phyloP scores from a whole-genome alignment of 805 yeast genomes.

The Ogataea parapolymorpha region DNA sequence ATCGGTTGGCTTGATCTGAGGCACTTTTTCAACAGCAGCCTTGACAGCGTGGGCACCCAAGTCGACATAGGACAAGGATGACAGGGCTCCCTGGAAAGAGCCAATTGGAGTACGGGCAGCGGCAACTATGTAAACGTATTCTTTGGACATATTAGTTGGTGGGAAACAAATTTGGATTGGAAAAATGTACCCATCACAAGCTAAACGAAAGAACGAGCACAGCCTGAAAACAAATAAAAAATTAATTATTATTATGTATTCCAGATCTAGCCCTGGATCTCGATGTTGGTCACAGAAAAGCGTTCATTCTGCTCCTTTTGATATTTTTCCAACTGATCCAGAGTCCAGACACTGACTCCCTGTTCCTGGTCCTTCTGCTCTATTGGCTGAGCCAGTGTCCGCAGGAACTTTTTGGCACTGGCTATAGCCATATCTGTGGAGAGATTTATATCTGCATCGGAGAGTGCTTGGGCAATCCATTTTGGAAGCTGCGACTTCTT shows the following conservation, averaged over 20 bases:
- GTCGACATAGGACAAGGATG: slow-evolving; percentile 75
- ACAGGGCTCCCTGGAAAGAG: slow-evolving; percentile 80
- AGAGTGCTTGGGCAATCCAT: slow-evolving; percentile 93
- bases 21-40: slow-evolving; percentile 80
- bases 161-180: slow-evolving; percentile 8
- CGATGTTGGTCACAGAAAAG: slow-evolving; percentile 28
- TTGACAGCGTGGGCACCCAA: slow-evolving; percentile 91
- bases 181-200: slow-evolving; percentile 6
- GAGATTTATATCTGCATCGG: slow-evolving; percentile 86
- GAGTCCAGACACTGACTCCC: slow-evolving; percentile 91
- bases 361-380: slow-evolving; percentile 81
- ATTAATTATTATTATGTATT: background rate
- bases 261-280: slow-evolving; percentile 30
- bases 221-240: background rate
- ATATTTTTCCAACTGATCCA: slow-evolving; percentile 57
- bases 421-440: slow-evolving; percentile 98
- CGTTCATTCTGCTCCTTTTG: slow-evolving; percentile 49
- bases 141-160: slow-evolving; percentile 25
- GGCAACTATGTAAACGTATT: slow-evolving; percentile 80
- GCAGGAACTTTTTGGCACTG: slow-evolving; percentile 83
- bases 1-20: slow-evolving; percentile 68
- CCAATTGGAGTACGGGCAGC: slow-evolving; percentile 96
- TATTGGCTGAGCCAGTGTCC: slow-evolving; percentile 92
- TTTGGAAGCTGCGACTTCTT: slow-evolving; percentile 88
- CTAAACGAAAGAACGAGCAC: background rate